A percentile compares a stretch with the other conserved stretches of the same genome.
phyloP scores from a whole-genome alignment of 768 basidiomycete species.

The Podaxis mareebaensis region DNA sequence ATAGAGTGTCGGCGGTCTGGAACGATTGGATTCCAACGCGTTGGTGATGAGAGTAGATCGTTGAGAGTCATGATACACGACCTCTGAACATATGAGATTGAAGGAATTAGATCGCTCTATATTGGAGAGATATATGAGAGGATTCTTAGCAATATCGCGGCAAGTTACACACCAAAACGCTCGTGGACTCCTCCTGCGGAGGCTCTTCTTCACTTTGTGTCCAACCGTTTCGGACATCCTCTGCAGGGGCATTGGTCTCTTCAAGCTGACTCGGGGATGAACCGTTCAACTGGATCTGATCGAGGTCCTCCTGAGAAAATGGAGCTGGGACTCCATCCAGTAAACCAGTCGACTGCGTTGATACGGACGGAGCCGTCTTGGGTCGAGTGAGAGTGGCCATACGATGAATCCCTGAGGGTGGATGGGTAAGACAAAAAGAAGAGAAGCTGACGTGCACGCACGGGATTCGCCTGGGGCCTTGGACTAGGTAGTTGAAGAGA shows the following conservation, averaged over 20 bases:
- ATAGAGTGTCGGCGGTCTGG: conserved; percentile 64
- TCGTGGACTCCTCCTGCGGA: conserved; percentile 12
- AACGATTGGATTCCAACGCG: conserved; percentile 53
- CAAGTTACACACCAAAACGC: conserved; percentile 25
- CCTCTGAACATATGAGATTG: conserved; percentile 71
- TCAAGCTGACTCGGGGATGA: conserved; percentile 10
- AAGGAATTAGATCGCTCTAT: conserved; percentile 65
- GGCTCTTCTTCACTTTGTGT: conserved; percentile 10
- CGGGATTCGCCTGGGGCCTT: neutral
- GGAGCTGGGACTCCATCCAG: conserved; percentile 38
- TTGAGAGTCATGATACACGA: conserved; percentile 76
- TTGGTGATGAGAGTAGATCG: conserved; percentile 59
- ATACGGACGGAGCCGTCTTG: conserved; percentile 25
- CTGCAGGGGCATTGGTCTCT: conserved; percentile 7
- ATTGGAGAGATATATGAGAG: conserved; percentile 15
- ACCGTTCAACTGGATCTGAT: conserved; percentile 18
- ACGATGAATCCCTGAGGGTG: neutral
- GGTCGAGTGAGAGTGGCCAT: conserved; percentile 45
- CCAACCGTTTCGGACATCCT: conserved; percentile 12
- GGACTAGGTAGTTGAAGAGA: neutral
- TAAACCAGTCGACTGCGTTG: conserved; percentile 25
- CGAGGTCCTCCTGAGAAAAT: conserved; percentile 38
- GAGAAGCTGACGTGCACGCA: conserved; percentile 4
- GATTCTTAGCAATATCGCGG: conserved; percentile 5
- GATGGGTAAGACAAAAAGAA: conserved; percentile 1